Conservation (phyloP, 1,284 basidiomycete species). For the Papiliotrema nemorosa region DNA sequence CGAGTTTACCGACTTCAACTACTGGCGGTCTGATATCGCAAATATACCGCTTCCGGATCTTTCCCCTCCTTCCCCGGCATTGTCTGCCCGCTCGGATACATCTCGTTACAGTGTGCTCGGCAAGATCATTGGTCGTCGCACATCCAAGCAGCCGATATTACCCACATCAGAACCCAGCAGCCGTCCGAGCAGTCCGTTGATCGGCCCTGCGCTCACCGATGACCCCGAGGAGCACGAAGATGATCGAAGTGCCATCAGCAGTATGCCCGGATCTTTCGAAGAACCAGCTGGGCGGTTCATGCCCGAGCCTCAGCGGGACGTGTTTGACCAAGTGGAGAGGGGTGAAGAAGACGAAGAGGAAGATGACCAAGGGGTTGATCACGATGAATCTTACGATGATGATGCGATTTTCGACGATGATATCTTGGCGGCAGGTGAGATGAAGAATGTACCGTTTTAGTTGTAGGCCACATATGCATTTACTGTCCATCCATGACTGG, state of each 20-base stretch:
- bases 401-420: constrained; percentile 65
- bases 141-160: constrained; percentile 33
- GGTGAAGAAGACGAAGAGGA: constrained; percentile 41
- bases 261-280: constrained; percentile 75
- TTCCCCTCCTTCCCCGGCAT: constrained; percentile 82
- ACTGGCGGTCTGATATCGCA: constrained; percentile 78
- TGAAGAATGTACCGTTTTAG: constrained; percentile 73
- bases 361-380: constrained; percentile 17
- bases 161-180: constrained; percentile 46
- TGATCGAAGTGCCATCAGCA: constrained; percentile 54
- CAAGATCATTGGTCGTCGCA: constrained; percentile 63
- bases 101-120: constrained; percentile 71
- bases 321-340: constrained; percentile 19
- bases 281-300: constrained; percentile 25
- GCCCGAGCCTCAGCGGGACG: constrained; percentile 22
- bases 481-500: not conserved
- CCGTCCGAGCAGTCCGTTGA: constrained; percentile 49
- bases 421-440: constrained; percentile 72
- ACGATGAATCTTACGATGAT: constrained; percentile 35
- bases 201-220: constrained; percentile 36
- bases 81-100: constrained; percentile 86
- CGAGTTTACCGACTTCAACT: constrained; percentile 97
- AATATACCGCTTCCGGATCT: constrained; percentile 83
- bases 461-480: not conserved
- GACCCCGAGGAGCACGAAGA: constrained; percentile 35